Percentiles rank a stretch among this genome's conserved stretches.
Conservation (phyloP, 768 basidiomycete species). For the Leccinum truebloodii region DNA sequence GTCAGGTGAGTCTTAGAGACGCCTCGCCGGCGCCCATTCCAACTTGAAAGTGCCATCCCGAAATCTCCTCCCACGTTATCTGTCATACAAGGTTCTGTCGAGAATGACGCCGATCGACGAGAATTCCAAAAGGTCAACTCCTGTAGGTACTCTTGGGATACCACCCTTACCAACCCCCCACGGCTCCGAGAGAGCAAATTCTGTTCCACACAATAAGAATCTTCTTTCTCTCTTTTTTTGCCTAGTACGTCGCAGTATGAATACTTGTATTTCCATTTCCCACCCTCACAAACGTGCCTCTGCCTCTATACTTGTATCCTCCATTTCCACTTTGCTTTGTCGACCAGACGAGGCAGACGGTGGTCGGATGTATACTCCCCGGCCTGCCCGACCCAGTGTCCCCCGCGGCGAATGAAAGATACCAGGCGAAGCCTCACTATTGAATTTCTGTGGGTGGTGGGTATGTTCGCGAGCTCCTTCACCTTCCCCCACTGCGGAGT, state of each 20-base stretch:
- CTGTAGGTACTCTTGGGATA: not conserved
- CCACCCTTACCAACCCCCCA: not conserved
- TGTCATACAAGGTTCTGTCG: conserved; percentile 4
- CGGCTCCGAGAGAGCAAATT: not conserved
- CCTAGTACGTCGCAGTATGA: not conserved
- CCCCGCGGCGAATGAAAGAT: no score
- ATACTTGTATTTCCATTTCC: no score
- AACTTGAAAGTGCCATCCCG: not conserved
- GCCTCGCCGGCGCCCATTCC: no score
- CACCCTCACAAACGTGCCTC: no score
- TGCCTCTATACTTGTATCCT: no score
- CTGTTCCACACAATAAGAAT: not conserved
- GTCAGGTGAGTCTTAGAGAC: no score
- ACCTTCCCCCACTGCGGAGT: no score
- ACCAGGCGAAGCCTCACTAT: not conserved
- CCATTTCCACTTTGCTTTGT: no score
- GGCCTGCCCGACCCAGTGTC: no score
- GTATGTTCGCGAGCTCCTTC: not conserved
- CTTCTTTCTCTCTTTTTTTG: no score
- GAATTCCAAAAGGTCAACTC: not conserved
- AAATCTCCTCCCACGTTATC: not conserved
- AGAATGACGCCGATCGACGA: not conserved
- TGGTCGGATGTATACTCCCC: no score
- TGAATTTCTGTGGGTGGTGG: not conserved
- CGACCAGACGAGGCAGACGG: no score